Evolutionary conservation across 345 rosid genomes (phyloP), one percentile per base, ranked within the genome.

Genomic region (Conringia planisiliqua): DNA sequence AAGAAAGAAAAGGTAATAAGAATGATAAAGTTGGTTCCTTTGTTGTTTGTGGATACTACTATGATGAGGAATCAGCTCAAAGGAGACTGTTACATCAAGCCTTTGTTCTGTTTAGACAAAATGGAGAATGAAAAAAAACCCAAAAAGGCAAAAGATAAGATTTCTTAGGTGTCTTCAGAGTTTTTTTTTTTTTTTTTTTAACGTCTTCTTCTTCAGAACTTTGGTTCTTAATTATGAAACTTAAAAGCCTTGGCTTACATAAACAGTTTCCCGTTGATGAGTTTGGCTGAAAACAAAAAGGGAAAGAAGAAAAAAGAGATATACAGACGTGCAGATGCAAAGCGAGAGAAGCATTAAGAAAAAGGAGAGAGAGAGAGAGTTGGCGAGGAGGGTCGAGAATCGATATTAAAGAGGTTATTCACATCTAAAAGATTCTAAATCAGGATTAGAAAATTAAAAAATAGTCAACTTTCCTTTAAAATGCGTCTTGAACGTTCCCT

Each of bases 331-430:
- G 63, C 44, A 57, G 62, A 57, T 33, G 14, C 26, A 57, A 11
- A 32, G 68, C 22, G 66, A 16, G 44, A 30, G 39, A 54, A 36
- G 6, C 17, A 17, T 0, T n/a, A 7, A 43, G 8, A 17, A 29
- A 11, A 48, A 66, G 18, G 59, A 30, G 61, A 32, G 18, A 32
- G 12, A 33, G 3, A 7, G 51, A 6, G 27, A 47, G 66, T 58
- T 58, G 74, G 74, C 67, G 11, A n/a, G 8, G 10, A 60, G 58
- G 58, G 67, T 44, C 67, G 29, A 71, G 5, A 59, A 59, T 59
- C 27, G 17, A 46, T 46, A 47, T 20, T 6, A 11, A 58, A 35
- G 35, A 35, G 58, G 33, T 18, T 35, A 2, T 58, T 33, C 16
- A 22, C 42, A 58, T 58, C 42, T 35, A 58, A 58, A 22, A 22